A percentile compares a stretch with the other conserved stretches of the same genome.
These are phyloP conservation scores for Nemophila menziesii DNA, from an alignment of 257 asterid genomes.

Conservation along the genomic window DNA sequence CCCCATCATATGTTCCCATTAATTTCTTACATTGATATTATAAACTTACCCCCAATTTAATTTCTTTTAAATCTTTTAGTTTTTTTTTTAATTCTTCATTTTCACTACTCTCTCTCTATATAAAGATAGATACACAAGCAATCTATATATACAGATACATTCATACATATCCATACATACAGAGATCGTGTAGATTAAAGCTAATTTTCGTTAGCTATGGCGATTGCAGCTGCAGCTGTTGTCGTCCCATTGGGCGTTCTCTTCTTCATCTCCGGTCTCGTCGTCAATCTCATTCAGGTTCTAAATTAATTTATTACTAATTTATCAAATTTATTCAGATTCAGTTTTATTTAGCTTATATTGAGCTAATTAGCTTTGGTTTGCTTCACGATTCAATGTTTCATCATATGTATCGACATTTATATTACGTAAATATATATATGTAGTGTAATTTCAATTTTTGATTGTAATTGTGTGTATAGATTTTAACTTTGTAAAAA, in stretches of 20 bases:
- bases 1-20: too few relatives aligned
- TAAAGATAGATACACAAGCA: neutral
- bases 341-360: slow-evolving; percentile 1
- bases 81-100: too few relatives aligned
- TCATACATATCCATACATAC: slow-evolving; percentile 1
- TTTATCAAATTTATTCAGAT: neutral
- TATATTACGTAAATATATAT: neutral
- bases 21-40: too few relatives aligned
- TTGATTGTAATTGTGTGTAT: neutral
- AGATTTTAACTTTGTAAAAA: neutral
- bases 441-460: neutral
- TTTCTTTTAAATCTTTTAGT: too few relatives aligned
- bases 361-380: slow-evolving; percentile 1
- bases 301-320: neutral
- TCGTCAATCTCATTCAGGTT: slow-evolving; percentile 75
- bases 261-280: slow-evolving; percentile 76
- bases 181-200: neutral
- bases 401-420: neutral
- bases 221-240: slow-evolving; percentile 60
- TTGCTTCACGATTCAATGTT: neutral
- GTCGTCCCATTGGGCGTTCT: slow-evolving; percentile 75
- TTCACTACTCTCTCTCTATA: neutral
- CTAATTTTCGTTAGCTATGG: slow-evolving; percentile 10
- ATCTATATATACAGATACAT: slow-evolving; percentile 5
- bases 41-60: too few relatives aligned